Evolutionary conservation across 2,329 filamentous ascomycete species (phyloP), one percentile per base, ranked within the genome.

Genomic region (Fusarium coicis): DNA sequence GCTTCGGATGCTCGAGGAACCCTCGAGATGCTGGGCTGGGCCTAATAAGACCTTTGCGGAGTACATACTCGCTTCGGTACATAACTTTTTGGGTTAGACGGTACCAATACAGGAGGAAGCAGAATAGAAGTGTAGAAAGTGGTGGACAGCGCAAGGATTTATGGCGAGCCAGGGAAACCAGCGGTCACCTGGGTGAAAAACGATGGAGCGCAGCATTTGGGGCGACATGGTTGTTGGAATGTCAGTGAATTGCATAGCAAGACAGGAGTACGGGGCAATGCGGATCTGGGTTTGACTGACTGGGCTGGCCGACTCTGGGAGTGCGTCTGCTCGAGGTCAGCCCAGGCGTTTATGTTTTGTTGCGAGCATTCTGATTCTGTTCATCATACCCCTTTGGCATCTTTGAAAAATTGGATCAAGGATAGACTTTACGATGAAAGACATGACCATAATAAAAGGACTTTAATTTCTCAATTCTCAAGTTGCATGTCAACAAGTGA

Each of bases 1-100:
- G 81, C 83, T 16, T 76, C 83, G 21, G 91, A 92, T 75, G 86
- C 88, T 16, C 85, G 85, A 73, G 84, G 80, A 23, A 86, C 87
- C 36, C 81, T 92, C 66, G 89, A 91, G 74, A 86, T 87, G 79
- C 81, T 92, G 49, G 89, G 90, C 10, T 92, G 88, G 88, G 70
- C 66, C 34, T 79, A 53, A 79, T 46, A 34, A 57, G 49, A 68
- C 75, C 59, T 63, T 65, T 40, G 67, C 44, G 44, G 70, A 49
- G 70, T 53, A 60, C 44, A 44, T 43, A 43, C 75, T 77, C 68
- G 70, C 65, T 76, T 76, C 70, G 62, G 72, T 74, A 76, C 47
- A 78, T 78, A 78, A 42, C 43, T 61, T 74, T 74, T 73, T 79
- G 61, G 66, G 68, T 59, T 63, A 63, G 66, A 70, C 74, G 64